phyloP scores from a whole-genome alignment of 768 basidiomycete species.

The Ramaria sp. region DNA sequence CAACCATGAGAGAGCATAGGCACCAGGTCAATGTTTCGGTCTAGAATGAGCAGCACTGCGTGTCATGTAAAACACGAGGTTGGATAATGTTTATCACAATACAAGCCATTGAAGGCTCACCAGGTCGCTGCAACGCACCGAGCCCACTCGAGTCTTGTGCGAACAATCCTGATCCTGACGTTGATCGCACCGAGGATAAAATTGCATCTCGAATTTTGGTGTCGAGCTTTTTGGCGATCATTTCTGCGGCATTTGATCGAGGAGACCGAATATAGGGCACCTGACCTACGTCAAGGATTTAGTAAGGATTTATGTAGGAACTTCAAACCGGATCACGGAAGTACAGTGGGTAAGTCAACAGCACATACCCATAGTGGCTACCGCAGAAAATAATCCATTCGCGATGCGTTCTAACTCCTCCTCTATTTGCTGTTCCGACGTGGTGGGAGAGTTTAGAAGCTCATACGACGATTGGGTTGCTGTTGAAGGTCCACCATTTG shows the following conservation, averaged over 20 bases:
- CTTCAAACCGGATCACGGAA: not conserved
- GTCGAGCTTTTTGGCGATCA: constrained; percentile 97
- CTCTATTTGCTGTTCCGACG: constrained; percentile 86
- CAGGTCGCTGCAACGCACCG: constrained; percentile 77
- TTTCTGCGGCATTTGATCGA: constrained; percentile 94
- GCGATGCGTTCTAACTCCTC: constrained; percentile 88
- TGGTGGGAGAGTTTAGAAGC: constrained; percentile 83
- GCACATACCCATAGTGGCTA: constrained; percentile 71
- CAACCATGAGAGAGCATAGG: constrained; percentile 94
- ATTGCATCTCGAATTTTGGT: constrained; percentile 82
- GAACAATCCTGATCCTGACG: constrained; percentile 51
- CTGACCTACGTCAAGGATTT: constrained; percentile 43
- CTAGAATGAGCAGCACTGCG: constrained; percentile 83
- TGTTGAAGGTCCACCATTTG: constrained; percentile 17
- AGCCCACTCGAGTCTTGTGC: constrained; percentile 73
- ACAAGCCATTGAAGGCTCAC: constrained; percentile 29
- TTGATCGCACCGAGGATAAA: constrained; percentile 55
- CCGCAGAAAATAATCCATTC: constrained; percentile 80
- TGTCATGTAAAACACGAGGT: constrained; percentile 10
- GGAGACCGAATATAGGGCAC: constrained; percentile 94
- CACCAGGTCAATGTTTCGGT: constrained; percentile 89
- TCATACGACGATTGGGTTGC: constrained; percentile 56
- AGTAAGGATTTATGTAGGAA: constrained; percentile 3
- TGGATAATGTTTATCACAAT: not conserved
- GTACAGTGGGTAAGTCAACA: not conserved